phyloP scores from a whole-genome alignment of 306 rosid species.

The Alnus glutinosa region DNA sequence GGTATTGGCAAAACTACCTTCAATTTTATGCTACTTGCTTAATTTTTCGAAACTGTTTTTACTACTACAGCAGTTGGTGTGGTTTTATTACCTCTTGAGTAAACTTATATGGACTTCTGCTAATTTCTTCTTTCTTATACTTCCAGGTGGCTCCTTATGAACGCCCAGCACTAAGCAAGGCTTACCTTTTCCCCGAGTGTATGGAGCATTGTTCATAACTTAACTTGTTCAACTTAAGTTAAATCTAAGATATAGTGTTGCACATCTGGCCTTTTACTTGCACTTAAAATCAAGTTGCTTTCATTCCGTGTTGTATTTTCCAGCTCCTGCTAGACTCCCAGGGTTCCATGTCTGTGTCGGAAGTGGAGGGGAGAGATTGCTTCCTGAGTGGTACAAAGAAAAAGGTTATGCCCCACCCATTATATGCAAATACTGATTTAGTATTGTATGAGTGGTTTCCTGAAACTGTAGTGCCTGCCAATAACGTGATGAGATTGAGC shows the following conservation, averaged over 20 bases:
- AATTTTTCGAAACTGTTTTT: neutral
- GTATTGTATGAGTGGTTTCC: slow-evolving; percentile 12
- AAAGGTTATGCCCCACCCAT: slow-evolving; percentile 54
- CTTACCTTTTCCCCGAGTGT: slow-evolving; percentile 92
- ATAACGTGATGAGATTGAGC: neutral
- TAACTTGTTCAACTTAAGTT: neutral
- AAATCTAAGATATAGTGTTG: slow-evolving; percentile 9
- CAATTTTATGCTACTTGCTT: neutral
- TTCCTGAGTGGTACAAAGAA: slow-evolving; percentile 85
- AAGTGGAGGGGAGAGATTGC: slow-evolving; percentile 91
- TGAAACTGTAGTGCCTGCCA: neutral
- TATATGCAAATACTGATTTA: slow-evolving; percentile 4
- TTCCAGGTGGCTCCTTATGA: slow-evolving; percentile 95
- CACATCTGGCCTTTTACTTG: slow-evolving; percentile 1
- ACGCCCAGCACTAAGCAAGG: slow-evolving; percentile 99
- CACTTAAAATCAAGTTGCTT: slow-evolving; percentile 12
- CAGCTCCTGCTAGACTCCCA: slow-evolving; percentile 99
- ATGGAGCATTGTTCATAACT: slow-evolving; percentile 29
- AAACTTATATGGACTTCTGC: slow-evolving; percentile 16
- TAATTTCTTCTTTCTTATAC: slow-evolving; percentile 5
- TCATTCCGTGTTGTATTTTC: slow-evolving; percentile 33
- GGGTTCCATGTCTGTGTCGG: slow-evolving; percentile 93
- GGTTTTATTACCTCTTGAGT: slow-evolving; percentile 5
- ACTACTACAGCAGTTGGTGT: neutral
- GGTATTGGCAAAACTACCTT: neutral